These are phyloP conservation scores for Acacia confusa DNA, from an alignment of 306 rosid genomes.

Conservation along the genomic window DNA sequence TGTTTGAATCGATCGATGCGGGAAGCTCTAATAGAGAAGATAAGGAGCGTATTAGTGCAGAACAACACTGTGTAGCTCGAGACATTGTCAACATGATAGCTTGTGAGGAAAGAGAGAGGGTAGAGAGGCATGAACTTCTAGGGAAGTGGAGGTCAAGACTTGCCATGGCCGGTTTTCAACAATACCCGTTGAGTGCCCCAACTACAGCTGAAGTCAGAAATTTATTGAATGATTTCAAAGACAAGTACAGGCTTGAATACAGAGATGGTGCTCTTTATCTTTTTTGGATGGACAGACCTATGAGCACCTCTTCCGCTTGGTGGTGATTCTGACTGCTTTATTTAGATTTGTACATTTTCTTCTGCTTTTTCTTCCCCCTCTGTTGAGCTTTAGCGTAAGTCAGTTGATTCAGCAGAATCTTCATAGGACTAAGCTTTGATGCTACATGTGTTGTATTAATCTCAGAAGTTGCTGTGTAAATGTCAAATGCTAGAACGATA, in stretches of 20 bases:
- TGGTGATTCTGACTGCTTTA: conserved; percentile 36
- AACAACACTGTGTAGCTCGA: conserved; percentile 86
- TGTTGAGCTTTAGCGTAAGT: conserved; percentile 18
- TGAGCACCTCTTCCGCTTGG: conserved; percentile 87
- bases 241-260: conserved; percentile 52
- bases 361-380: neutral
- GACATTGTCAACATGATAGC: conserved; percentile 96
- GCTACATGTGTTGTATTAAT: conserved; percentile 17
- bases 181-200: conserved; percentile 53
- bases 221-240: conserved; percentile 51
- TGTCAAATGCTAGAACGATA: conserved; percentile 38
- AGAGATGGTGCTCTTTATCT: conserved; percentile 64
- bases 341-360: conserved; percentile 20
- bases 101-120: conserved; percentile 82
- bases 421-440: conserved; percentile 42
- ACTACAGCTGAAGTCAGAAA: conserved; percentile 38
- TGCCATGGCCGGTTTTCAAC: conserved; percentile 75
- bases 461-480: conserved; percentile 48
- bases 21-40: conserved; percentile 46
- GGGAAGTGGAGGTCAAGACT: conserved; percentile 87
- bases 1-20: conserved; percentile 85
- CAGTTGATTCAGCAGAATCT: conserved; percentile 35
- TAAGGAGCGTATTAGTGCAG: conserved; percentile 70
- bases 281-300: conserved; percentile 62
- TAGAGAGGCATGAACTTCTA: conserved; percentile 81